Conservation (phyloP, 2,329 filamentous ascomycete genomes). For the Nemania sp. region DNA sequence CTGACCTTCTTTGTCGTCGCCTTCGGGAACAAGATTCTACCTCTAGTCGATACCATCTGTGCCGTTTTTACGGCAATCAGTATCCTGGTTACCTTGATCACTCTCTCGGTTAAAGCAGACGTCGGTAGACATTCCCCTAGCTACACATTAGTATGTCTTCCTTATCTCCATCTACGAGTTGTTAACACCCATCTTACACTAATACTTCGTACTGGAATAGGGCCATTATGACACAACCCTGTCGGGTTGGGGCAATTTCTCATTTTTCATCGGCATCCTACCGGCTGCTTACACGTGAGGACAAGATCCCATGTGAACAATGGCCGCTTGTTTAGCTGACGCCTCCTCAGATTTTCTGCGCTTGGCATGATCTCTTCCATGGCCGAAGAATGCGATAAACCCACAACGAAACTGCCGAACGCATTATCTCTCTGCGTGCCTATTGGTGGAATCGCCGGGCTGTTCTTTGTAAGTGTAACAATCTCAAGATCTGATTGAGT, state of each 20-base stretch:
- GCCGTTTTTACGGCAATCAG: conserved; percentile 59
- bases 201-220: conserved; percentile 23
- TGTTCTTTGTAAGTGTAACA: conserved; percentile 51
- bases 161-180: neutral
- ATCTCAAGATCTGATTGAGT: neutral
- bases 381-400: conserved; percentile 62
- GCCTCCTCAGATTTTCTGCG: conserved; percentile 53
- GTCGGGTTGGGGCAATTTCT: conserved; percentile 62
- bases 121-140: conserved; percentile 55
- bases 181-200: neutral
- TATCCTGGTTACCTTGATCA: conserved; percentile 62
- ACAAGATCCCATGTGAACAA: neutral
- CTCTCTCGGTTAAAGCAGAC: conserved; percentile 58
- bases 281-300: conserved; percentile 58
- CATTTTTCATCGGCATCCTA: conserved; percentile 66
- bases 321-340: conserved; percentile 12
- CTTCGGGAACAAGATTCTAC: conserved; percentile 61
- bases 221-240: conserved; percentile 60
- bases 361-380: conserved; percentile 67
- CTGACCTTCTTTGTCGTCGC: conserved; percentile 59
- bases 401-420: conserved; percentile 55
- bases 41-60: conserved; percentile 62
- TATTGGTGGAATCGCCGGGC: conserved; percentile 56
- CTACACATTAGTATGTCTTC: conserved; percentile 49
- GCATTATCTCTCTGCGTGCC: conserved; percentile 58